A percentile compares a stretch with the other conserved stretches of the same genome.
Conservation (phyloP, 2,329 filamentous ascomycete species). For the Fusarium ambrosium region DNA sequence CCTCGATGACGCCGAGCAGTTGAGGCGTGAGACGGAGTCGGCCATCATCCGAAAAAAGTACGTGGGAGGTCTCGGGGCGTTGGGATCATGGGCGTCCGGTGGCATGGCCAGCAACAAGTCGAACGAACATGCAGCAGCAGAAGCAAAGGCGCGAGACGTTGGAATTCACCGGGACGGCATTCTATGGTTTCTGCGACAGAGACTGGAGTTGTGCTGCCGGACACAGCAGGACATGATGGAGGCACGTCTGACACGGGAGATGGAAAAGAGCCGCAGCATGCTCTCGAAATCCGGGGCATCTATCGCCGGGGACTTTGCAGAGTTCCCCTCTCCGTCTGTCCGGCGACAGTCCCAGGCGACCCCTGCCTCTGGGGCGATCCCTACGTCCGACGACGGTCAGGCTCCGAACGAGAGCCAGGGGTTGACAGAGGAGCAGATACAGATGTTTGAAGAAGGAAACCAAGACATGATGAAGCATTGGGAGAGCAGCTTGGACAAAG, state of each 20-base stretch:
- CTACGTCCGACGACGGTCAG: conserved; percentile 39
- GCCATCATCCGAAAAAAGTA: conserved; percentile 80
- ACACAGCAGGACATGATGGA: conserved; percentile 95
- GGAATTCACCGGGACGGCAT: conserved; percentile 84
- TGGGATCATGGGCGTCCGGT: conserved; percentile 76
- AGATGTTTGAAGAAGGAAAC: conserved; percentile 94
- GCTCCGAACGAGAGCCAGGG: conserved; percentile 61
- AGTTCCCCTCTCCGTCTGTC: conserved; percentile 46
- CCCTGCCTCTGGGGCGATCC: conserved; percentile 28
- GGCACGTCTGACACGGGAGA: conserved; percentile 83
- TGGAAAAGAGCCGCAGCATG: conserved; percentile 90
- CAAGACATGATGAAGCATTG: conserved; percentile 93
- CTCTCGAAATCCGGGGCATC: conserved; percentile 74
- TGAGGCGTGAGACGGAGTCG: conserved; percentile 81
- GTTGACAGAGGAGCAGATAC: conserved; percentile 86
- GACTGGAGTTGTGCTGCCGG: conserved; percentile 80
- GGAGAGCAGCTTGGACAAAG: conserved; percentile 93
- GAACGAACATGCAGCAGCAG: conserved; percentile 78
- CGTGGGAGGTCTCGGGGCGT: conserved; percentile 72
- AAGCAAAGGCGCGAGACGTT: conserved; percentile 76
- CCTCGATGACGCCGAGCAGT: conserved; percentile 84
- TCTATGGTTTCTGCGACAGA: conserved; percentile 82
- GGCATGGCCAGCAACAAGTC: conserved; percentile 62
- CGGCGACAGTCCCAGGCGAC: conserved; percentile 36
- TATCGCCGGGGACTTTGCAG: conserved; percentile 51